Evolutionary conservation across 768 basidiomycete species (phyloP).

Genomic region (Suillus plorans): DNA sequence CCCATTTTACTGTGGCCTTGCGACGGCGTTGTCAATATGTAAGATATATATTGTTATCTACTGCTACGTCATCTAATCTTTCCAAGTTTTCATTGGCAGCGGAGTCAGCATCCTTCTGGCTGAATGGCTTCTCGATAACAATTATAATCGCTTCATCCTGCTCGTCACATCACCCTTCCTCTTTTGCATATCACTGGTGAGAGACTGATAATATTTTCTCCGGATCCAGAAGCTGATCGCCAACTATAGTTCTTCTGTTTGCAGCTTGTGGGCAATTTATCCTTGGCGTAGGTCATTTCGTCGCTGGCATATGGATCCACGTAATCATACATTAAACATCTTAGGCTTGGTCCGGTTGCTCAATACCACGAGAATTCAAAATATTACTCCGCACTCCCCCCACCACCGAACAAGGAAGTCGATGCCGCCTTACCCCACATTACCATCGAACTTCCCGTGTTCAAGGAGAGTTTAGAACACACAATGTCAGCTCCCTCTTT

Average conservation of each 20-base stretch:
- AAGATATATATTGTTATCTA: conserved; percentile 21
- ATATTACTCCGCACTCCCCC: conserved; percentile 74
- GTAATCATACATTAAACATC: background rate
- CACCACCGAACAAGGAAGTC: conserved; percentile 58
- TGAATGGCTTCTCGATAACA: conserved; percentile 67
- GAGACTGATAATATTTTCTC: conserved; percentile 18
- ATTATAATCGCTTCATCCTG: conserved; percentile 62
- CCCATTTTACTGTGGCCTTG: conserved; percentile 70
- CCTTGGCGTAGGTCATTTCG: conserved; percentile 51
- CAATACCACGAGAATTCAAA: conserved; percentile 83
- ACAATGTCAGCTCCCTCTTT: conserved; percentile 59
- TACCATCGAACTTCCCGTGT: conserved; percentile 83
- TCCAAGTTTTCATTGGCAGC: conserved; percentile 67
- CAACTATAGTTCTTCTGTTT: conserved; percentile 63
- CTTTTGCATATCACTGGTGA: conserved; percentile 70
- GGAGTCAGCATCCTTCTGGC: conserved; percentile 59
- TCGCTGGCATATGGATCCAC: conserved; percentile 2
- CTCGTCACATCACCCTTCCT: conserved; percentile 67
- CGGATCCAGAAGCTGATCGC: conserved; percentile 10
- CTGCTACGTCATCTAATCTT: conserved; percentile 7
- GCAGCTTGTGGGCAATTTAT: conserved; percentile 63
- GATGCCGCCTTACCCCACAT: conserved; percentile 70
- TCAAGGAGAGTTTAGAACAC: conserved; percentile 78
- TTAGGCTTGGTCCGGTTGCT: conserved; percentile 76
- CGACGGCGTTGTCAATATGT: conserved; percentile 64